phyloP scores from a whole-genome alignment of 441 rosid species.

The Melastoma candidum region DNA sequence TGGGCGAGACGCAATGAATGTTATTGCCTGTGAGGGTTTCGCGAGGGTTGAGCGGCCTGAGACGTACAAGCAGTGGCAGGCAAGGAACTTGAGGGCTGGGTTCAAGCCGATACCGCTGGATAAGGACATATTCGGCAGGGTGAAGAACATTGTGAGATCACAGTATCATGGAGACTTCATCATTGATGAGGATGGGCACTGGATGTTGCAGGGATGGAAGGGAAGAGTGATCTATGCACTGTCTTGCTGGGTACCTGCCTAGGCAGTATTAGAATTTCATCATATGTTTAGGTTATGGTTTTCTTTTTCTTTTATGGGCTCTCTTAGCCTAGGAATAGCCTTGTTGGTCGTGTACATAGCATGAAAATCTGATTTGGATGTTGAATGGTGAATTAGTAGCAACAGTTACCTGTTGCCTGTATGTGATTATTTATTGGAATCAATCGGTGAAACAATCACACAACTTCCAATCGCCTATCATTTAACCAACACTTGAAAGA shows the following conservation, averaged over 20 bases:
- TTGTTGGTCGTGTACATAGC: no score
- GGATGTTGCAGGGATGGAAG: constrained; percentile 83
- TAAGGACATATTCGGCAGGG: constrained; percentile 31
- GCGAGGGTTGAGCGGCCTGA: constrained; percentile 82
- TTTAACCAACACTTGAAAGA: no score
- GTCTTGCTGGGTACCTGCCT: constrained; percentile 49
- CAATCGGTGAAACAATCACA: background rate
- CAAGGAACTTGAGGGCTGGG: constrained; percentile 45
- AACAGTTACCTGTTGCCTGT: no score
- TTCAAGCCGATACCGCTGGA: constrained; percentile 42
- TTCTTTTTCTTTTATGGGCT: background rate
- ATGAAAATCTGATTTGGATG: no score
- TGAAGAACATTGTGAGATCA: constrained; percentile 26
- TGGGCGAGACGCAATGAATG: constrained; percentile 65
- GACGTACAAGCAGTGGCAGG: constrained; percentile 86
- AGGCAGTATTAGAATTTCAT: constrained; percentile 6
- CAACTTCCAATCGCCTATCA: no score
- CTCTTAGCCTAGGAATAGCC: no score
- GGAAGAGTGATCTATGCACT: constrained; percentile 47
- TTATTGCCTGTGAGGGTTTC: constrained; percentile 67
- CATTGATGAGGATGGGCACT: constrained; percentile 47
- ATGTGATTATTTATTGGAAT: background rate
- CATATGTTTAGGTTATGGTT: constrained; percentile 2
- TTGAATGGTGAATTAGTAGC: no score
- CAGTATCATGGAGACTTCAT: constrained; percentile 41